phyloP scores from a whole-genome alignment of 352 stramenopile species.

The Phytophthora boehmeriae region DNA sequence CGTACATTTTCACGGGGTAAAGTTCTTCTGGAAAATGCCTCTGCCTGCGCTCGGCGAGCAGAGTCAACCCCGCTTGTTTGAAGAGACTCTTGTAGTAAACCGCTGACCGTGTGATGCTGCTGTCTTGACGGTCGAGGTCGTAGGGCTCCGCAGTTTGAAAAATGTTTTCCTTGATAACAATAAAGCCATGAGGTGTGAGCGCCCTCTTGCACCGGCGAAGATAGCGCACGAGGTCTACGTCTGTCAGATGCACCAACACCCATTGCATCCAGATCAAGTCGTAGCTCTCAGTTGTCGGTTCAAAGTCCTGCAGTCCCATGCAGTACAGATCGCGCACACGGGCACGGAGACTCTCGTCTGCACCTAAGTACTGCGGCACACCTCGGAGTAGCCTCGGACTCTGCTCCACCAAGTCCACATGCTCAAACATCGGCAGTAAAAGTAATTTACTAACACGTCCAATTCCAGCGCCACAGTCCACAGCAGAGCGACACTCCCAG shows the following conservation, averaged over 20 bases:
- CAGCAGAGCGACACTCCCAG: conserved; percentile 50
- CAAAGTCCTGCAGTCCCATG: conserved; percentile 93
- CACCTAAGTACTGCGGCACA: conserved; percentile 90
- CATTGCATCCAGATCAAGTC: conserved; percentile 98
- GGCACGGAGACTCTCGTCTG: conserved; percentile 32
- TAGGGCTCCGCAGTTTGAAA: conserved; percentile 76
- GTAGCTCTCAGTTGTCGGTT: conserved; percentile 75
- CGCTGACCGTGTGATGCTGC: conserved; percentile 90
- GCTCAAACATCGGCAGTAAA: conserved; percentile 86
- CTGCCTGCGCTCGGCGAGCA: conserved; percentile 88
- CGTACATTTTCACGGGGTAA: conserved; percentile 96
- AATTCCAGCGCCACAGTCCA: conserved; percentile 93
- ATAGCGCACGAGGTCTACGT: conserved; percentile 94
- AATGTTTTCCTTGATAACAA: conserved; percentile 93
- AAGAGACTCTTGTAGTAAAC: conserved; percentile 94
- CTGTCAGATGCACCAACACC: conserved; percentile 95
- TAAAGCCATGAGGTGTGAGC: conserved; percentile 61
- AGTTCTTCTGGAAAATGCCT: conserved; percentile 94
- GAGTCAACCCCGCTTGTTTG: conserved; percentile 85
- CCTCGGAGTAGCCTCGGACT: conserved; percentile 90
- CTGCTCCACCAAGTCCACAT: conserved; percentile 95
- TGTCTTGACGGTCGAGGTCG: conserved; percentile 94
- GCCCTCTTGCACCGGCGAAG: conserved; percentile 87
- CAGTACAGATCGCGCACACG: conserved; percentile 86
- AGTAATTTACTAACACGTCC: conserved; percentile 95